Evolutionary conservation across 441 rosid species (phyloP), one percentile per base, ranked within the genome.

Genomic region (Raphanus hybrid): DNA sequence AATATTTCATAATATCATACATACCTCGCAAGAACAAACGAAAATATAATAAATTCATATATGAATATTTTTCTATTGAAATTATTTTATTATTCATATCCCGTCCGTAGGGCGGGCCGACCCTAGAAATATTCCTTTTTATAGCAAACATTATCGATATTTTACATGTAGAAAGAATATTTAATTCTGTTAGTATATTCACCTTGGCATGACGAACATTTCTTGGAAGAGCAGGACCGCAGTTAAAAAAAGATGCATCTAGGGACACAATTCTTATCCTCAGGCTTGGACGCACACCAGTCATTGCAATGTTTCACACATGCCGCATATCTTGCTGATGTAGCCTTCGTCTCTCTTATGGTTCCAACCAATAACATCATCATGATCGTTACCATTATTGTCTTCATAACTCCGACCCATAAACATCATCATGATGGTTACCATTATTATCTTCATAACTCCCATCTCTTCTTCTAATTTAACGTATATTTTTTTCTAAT

Each of bases 291-390:
- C 6, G 4, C 1, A 15, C 75, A 72, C 45, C 4, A 27, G 0
- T 10, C 2, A 4, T 12, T 2, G 54, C 76, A 73, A 4, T 9
- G 57, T 15, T 27, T 7, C 59, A 55, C 8, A 74, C 66, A 74
- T 16, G 7, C 29, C 0, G 1, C 18, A 74, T 9, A 9, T 9
- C 3, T 9, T 5, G 14, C 34, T 55, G 71, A 7, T 8, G 6
- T 3, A 34, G 69, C 9, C 16, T 37, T 65, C 15, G 54, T 48
- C 54, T 48, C 41, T 41, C 39, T 75, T 43, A 45, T 29, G 60
- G 67, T 41, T 41, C 72, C 78, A 14, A 67, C 48, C 48, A 74
- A 41, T 20, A 74, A 20, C 48, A 75, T 74, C 71, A 27, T 66
- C 37, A 41, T 29, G 41, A 48, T 12, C 1, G 52, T 37, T 63